Evolutionary conservation across 305 asterid genomes (phyloP).

Genomic region (Fraxinus latifolia): DNA sequence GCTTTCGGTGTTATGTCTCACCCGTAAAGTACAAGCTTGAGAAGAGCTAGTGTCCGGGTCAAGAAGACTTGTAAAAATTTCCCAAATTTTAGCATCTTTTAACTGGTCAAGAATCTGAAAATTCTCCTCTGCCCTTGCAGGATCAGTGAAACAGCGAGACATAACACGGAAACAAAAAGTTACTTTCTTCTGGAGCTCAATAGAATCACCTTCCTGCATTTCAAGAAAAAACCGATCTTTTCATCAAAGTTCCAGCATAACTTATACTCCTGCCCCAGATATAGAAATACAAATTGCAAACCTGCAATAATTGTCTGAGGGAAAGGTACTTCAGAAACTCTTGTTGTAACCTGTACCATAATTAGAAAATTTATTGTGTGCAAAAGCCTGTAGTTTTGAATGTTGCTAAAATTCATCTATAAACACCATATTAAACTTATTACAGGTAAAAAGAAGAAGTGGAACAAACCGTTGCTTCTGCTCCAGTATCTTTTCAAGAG

Average conservation of each 20-base stretch:
- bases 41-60: slow-evolving; percentile 63
- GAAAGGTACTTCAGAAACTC: slow-evolving; percentile 88
- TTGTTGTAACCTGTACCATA: slow-evolving; percentile 71
- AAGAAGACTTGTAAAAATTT: slow-evolving; percentile 53
- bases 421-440: slow-evolving; percentile 14
- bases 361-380: slow-evolving; percentile 8
- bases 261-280: slow-evolving; percentile 11
- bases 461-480: slow-evolving; percentile 87
- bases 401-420: background rate
- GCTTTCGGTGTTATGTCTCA: slow-evolving; percentile 39
- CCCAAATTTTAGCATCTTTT: slow-evolving; percentile 78
- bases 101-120: slow-evolving; percentile 81
- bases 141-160: slow-evolving; percentile 84
- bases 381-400: slow-evolving; percentile 10
- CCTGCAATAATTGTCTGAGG: slow-evolving; percentile 72
- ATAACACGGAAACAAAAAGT: slow-evolving; percentile 67
- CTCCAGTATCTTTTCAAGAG: slow-evolving; percentile 91
- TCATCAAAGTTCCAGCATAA: background rate
- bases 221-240: slow-evolving; percentile 17
- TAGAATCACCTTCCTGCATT: slow-evolving; percentile 70
- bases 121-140: slow-evolving; percentile 78
- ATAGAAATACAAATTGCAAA: slow-evolving; percentile 29
- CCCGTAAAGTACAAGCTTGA: slow-evolving; percentile 64
- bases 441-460: slow-evolving; percentile 13
- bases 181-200: slow-evolving; percentile 78